Evolutionary conservation across 1,139 yeast genomes (phyloP).

Genomic region (Saccharomyces hybrid): DNA sequence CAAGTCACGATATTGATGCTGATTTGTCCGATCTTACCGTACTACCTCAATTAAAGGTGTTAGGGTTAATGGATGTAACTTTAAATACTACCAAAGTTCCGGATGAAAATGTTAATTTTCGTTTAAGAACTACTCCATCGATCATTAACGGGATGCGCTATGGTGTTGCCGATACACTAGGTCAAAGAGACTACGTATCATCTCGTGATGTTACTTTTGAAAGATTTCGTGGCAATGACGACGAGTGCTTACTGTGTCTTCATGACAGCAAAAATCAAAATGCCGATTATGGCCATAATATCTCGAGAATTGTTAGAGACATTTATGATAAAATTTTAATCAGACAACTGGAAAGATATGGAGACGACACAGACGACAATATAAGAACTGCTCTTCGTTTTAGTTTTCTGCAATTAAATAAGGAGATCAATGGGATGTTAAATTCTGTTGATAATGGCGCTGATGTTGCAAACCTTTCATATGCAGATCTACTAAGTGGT

Average conservation of each 20-base stretch:
- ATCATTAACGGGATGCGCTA: slow-evolving; percentile 70
- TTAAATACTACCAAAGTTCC: slow-evolving; percentile 77
- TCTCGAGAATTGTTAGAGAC: slow-evolving; percentile 69
- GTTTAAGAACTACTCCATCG: slow-evolving; percentile 90
- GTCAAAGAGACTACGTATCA: slow-evolving; percentile 57
- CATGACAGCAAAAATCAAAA: slow-evolving; percentile 78
- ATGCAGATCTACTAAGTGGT: slow-evolving; percentile 74
- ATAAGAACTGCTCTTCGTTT: slow-evolving; percentile 65
- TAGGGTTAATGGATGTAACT: slow-evolving; percentile 93
- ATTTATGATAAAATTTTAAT: slow-evolving; percentile 65
- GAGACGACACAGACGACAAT: slow-evolving; percentile 40
- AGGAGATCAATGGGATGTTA: slow-evolving; percentile 57
- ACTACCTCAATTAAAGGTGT: slow-evolving; percentile 58
- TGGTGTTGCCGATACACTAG: slow-evolving; percentile 87
- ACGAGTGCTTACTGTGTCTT: slow-evolving; percentile 63
- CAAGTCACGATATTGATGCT: slow-evolving; percentile 29
- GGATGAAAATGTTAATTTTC: slow-evolving; percentile 73
- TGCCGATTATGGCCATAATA: slow-evolving; percentile 53
- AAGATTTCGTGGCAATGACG: slow-evolving; percentile 76
- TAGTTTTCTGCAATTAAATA: slow-evolving; percentile 70
- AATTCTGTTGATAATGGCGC: slow-evolving; percentile 30
- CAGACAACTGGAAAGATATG: slow-evolving; percentile 58
- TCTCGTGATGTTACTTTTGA: slow-evolving; percentile 82
- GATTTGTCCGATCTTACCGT: slow-evolving; percentile 72
- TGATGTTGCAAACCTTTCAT: slow-evolving; percentile 36